Evolutionary conservation across 176 grass and related monocot genomes (phyloP), one percentile per base, ranked within the genome.

Genomic region (Elymus sibiricus): DNA sequence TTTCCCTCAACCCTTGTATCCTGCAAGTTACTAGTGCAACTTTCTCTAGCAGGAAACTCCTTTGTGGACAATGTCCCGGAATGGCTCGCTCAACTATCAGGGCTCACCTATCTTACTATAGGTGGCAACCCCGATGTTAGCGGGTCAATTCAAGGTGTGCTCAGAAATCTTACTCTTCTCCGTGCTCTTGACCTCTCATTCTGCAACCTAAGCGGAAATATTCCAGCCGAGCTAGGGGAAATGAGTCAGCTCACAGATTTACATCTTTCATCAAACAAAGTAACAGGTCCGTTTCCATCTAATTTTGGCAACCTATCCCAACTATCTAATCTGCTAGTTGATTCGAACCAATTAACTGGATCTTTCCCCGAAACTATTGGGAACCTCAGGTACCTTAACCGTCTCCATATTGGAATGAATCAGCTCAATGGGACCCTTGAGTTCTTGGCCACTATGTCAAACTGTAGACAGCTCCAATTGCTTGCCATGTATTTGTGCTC

Each of bases 391-490:
- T 9, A n/a, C 22, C 51, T 78, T 15, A n/a, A 26, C 16, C 7
- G 7, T 58, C 32, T 78, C 4, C 21, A 39, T 39, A 13, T 78
- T 72, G 69, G 69, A 42, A 42, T 3, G 28, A 78, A 78, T 22
- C 75, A 37, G 1, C 11, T 78, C 28, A 32, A 59, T 15, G 75
- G 75, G 19, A 35, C 19, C 10, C 75, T 59, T 59, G 75, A 35
- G 10, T 78, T 78, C 75, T 78, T 78, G 19, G 75, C 75, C 11
- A 32, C 11, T 37, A 21, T 78, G 19, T 78, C 75, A 55, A 78
- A 78, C 31, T 78, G 53, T n/a, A 39, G 76, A 35, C 15, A 78
- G 7, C 53, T 78, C 55, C 32, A 16, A n/a, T 26, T 25, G 31
- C 31, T 79, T 11, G 4, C 4, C 13, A 25, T 79, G 3, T 17